These are phyloP conservation scores for Tetracladium marchalianum DNA, from an alignment of 495 filamentous ascomycete genomes.

Conservation along the genomic window DNA sequence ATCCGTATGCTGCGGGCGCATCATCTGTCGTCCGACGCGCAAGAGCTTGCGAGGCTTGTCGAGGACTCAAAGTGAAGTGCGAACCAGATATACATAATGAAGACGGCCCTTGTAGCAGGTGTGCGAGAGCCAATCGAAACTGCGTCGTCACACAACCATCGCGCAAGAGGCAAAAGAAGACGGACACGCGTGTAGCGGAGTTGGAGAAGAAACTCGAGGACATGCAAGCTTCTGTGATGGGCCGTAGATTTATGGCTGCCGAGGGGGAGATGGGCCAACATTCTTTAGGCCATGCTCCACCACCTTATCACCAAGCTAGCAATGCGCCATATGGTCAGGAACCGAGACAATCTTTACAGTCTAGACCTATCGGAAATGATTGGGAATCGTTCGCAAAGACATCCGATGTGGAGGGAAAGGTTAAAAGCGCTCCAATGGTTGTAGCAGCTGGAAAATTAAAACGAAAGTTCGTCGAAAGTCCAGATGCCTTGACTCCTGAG, in stretches of 20 bases:
- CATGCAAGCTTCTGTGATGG: too few species aligned
- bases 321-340: constrained; percentile 13
- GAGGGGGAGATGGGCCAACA: too few species aligned
- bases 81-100: constrained; percentile 58
- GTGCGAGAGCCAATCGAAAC: constrained; percentile 67
- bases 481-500: constrained; percentile 3
- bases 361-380: background rate
- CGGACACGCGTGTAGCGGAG: constrained; percentile 83
- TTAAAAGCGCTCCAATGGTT: constrained; percentile 12
- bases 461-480: constrained; percentile 26
- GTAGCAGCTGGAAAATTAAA: constrained; percentile 33
- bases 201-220: constrained; percentile 93
- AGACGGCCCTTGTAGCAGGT: constrained; percentile 68
- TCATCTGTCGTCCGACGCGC: constrained; percentile 33
- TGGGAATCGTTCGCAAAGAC: background rate
- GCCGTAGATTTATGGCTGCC: too few species aligned
- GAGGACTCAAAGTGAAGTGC: constrained; percentile 83
- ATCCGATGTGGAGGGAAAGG: background rate
- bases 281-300: constrained; percentile 12
- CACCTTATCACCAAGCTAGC: constrained; percentile 20
- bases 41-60: constrained; percentile 89
- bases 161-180: constrained; percentile 87
- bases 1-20: too few species aligned
- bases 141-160: constrained; percentile 79
- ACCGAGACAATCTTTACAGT: background rate